Evolutionary conservation across 805 yeast genomes (phyloP).

Genomic region (Candida caryicola): DNA sequence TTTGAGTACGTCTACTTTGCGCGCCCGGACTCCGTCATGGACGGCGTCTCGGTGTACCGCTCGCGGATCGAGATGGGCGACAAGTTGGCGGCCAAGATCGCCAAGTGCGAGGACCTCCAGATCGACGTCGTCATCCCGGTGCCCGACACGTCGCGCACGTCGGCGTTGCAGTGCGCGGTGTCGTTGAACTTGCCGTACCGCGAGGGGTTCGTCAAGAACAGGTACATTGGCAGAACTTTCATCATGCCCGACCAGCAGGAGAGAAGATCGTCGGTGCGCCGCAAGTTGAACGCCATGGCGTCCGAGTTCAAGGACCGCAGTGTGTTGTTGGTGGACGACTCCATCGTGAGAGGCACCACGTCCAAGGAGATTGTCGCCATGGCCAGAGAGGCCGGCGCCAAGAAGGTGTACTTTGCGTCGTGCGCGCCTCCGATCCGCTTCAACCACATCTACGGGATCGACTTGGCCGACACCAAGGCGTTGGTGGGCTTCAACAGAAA

Average conservation of each 20-base stretch:
- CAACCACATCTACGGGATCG: slow-evolving; percentile 97
- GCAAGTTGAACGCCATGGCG: slow-evolving; percentile 95
- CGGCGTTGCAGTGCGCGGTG: slow-evolving; percentile 90
- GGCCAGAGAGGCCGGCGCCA: slow-evolving; percentile 99
- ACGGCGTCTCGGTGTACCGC: slow-evolving; percentile 94
- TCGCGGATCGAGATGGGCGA: slow-evolving; percentile 93
- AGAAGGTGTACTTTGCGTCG: slow-evolving; percentile 90
- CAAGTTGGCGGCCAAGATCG: slow-evolving; percentile 74
- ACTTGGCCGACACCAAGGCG: slow-evolving; percentile 91
- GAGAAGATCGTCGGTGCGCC: slow-evolving; percentile 88
- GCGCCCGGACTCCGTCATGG: slow-evolving; percentile 92
- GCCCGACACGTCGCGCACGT: slow-evolving; percentile 96
- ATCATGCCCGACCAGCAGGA: slow-evolving; percentile 98
- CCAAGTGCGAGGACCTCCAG: slow-evolving; percentile 42
- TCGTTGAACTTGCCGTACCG: slow-evolving; percentile 78
- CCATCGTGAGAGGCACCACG: slow-evolving; percentile 97
- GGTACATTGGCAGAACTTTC: slow-evolving; percentile 96
- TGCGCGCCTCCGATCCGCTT: slow-evolving; percentile 97
- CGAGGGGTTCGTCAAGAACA: slow-evolving; percentile 95
- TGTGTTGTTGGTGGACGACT: slow-evolving; percentile 91
- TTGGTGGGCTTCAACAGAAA: slow-evolving; percentile 81
- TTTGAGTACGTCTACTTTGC: slow-evolving; percentile 98
- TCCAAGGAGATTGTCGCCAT: slow-evolving; percentile 92
- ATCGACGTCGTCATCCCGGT: slow-evolving; percentile 97
- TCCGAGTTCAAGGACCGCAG: slow-evolving; percentile 82